Evolutionary conservation across 495 filamentous ascomycete species (phyloP).

Genomic region (Melanomma pulvis-pyrius): DNA sequence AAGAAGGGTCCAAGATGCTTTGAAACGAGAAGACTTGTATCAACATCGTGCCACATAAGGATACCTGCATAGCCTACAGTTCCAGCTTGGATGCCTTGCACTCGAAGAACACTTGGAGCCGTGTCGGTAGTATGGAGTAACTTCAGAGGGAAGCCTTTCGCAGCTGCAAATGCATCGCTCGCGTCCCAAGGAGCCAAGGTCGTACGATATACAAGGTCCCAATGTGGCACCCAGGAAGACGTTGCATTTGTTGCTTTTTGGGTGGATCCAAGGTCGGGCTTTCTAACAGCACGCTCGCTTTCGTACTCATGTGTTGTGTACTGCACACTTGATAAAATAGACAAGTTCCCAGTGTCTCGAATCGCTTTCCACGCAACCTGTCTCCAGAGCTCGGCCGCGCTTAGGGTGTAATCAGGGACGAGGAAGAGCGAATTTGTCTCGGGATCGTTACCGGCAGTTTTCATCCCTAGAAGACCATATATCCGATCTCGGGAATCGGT

Average conservation of each 20-base stretch:
- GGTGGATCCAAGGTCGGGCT: neutral
- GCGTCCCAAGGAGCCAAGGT: neutral
- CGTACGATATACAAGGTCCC: neutral
- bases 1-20: neutral
- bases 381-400: neutral
- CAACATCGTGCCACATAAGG: neutral
- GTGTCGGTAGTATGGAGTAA: neutral
- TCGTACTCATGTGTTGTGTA: neutral
- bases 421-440: neutral
- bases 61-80: neutral
- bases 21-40: neutral
- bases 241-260: neutral
- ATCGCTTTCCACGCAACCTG: neutral
- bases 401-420: neutral
- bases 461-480: slow-evolving; percentile 3
- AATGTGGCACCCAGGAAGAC: neutral
- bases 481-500: slow-evolving; percentile 1
- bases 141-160: neutral
- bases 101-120: neutral
- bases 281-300: neutral
- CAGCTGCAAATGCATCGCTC: neutral
- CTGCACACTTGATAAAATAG: slow-evolving; percentile 1
- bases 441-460: neutral
- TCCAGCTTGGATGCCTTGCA: neutral
- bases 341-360: neutral